A percentile compares a stretch with the other conserved stretches of the same genome.
Evolutionary conservation across 2,329 filamentous ascomycete species (phyloP).

Genomic region (Colletotrichum tropicale): DNA sequence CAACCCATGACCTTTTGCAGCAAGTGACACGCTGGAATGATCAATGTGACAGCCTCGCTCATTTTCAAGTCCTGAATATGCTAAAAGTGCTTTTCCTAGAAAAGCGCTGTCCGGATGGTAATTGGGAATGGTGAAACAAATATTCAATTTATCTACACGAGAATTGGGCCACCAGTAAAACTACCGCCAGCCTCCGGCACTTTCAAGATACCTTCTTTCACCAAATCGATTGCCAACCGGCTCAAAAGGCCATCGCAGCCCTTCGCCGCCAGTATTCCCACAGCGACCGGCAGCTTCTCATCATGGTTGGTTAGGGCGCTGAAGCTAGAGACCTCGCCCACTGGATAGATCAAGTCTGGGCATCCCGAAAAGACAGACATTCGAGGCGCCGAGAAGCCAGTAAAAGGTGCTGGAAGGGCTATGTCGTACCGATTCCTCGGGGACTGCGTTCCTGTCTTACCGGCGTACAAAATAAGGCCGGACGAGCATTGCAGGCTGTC

Average conservation of each 20-base stretch:
- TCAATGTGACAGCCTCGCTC: neutral
- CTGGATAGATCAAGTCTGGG: neutral
- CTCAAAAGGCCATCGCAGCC: neutral
- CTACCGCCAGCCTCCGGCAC: neutral
- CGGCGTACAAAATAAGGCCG: neutral
- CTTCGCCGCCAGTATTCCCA: neutral
- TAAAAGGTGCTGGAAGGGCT: neutral
- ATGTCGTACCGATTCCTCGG: neutral
- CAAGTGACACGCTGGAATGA: neutral
- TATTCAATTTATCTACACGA: neutral
- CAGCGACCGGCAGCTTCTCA: neutral
- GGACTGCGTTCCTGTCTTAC: neutral
- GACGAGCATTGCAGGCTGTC: neutral
- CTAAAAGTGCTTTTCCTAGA: no score
- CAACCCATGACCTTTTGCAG: neutral
- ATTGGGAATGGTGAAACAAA: neutral
- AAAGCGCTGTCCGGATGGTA: neutral
- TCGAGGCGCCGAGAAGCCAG: neutral
- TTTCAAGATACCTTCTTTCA: neutral
- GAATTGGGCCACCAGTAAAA: neutral
- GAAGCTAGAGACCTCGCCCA: neutral
- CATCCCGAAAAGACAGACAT: neutral
- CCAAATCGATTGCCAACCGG: neutral
- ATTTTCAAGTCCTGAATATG: rapidly evolving
- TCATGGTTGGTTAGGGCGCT: neutral